Evolutionary conservation across 1,284 basidiomycete genomes (phyloP).

Genomic region (Ustilago loliicola): DNA sequence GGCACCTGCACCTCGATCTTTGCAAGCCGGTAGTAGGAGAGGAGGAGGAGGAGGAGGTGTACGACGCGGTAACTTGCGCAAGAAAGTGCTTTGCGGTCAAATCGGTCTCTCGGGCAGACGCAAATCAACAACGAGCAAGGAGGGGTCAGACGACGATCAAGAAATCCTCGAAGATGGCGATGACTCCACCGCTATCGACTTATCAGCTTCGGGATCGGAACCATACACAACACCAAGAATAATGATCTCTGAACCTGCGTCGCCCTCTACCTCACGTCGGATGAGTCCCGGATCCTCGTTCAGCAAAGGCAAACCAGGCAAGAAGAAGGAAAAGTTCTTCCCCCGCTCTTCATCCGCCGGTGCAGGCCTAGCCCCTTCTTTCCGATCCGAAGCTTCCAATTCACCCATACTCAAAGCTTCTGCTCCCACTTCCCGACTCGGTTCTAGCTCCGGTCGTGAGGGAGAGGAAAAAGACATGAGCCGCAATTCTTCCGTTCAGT

Average conservation of each 20-base stretch:
- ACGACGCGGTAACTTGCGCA: conserved; percentile 40
- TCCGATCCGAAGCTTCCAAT: conserved; percentile 23
- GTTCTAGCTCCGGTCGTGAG: background rate
- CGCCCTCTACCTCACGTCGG: conserved; percentile 16
- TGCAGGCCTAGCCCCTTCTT: conserved; percentile 35
- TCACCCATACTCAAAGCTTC: conserved; percentile 25
- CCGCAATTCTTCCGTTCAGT: conserved; percentile 43
- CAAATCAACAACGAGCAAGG: conserved; percentile 9
- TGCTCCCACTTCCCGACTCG: conserved; percentile 11
- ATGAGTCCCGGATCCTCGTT: conserved; percentile 32
- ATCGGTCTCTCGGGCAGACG: conserved; percentile 39
- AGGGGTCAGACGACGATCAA: conserved; percentile 16
- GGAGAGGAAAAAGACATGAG: background rate
- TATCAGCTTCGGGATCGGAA: conserved; percentile 11
- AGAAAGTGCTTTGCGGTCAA: conserved; percentile 48
- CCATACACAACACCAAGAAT: conserved; percentile 31
- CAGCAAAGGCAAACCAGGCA: conserved; percentile 18
- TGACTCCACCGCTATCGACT: background rate
- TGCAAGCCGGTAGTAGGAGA: conserved; percentile 11
- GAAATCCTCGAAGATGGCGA: conserved; percentile 14
- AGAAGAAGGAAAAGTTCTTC: conserved; percentile 46
- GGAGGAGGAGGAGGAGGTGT: conserved; percentile 15
- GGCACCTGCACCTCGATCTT: background rate
- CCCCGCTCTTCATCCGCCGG: conserved; percentile 49
- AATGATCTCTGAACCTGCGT: conserved; percentile 46